Conservation (phyloP, 768 basidiomycete species). For the Pholiota microspora region DNA sequence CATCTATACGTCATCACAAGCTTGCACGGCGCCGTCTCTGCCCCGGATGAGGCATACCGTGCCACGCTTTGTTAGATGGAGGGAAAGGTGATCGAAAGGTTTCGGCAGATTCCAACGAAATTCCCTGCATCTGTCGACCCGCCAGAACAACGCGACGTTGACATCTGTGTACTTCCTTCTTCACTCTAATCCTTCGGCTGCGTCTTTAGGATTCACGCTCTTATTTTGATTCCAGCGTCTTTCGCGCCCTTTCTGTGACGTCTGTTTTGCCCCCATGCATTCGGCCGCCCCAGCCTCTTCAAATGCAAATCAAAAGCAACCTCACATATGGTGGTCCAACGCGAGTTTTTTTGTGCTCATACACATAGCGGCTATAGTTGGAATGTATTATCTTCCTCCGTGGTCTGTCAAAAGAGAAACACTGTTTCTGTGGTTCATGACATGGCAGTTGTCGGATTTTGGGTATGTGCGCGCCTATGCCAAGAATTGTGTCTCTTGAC, state of each 20-base stretch:
- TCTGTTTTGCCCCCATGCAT: background rate
- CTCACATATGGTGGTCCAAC: slow-evolving; percentile 64
- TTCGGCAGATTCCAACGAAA: background rate
- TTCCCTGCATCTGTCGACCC: background rate
- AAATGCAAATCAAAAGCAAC: background rate
- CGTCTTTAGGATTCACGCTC: too few species aligned
- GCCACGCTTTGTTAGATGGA: background rate
- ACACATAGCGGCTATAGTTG: slow-evolving; percentile 57
- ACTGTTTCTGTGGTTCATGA: slow-evolving; percentile 47
- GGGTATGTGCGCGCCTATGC: slow-evolving; percentile 43
- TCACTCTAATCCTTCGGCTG: background rate
- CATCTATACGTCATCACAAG: background rate
- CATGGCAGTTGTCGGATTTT: slow-evolving; percentile 72
- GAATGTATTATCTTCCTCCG: slow-evolving; percentile 49
- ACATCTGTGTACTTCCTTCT: background rate
- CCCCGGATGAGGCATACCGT: background rate
- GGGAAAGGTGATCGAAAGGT: background rate
- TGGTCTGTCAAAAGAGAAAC: slow-evolving; percentile 41
- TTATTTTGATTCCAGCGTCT: background rate
- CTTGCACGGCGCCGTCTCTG: background rate
- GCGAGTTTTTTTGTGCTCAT: slow-evolving; percentile 52
- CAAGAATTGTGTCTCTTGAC: background rate
- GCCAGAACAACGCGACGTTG: background rate
- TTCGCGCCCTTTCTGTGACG: too few species aligned
- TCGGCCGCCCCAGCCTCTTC: background rate